Evolutionary conservation across 257 asterid species (phyloP).

Genomic region (Cinchona pubescens): DNA sequence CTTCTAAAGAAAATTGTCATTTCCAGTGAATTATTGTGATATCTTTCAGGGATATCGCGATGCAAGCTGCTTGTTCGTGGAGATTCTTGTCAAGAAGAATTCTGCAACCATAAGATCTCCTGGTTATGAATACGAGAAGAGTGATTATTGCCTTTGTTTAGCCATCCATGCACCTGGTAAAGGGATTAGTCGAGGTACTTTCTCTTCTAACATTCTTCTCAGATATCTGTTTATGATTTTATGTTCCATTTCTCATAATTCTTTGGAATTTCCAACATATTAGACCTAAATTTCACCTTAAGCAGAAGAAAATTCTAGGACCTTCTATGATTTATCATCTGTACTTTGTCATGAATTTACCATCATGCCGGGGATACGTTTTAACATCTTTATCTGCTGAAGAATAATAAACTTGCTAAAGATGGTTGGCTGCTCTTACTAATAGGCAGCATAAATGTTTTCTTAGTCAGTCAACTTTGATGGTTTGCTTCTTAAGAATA

Average conservation of each 20-base stretch:
- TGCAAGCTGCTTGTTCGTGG: conserved; percentile 90
- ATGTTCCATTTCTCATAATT: not conserved
- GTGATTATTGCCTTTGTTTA: conserved; percentile 83
- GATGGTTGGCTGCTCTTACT: not conserved
- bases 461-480: not conserved
- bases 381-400: not conserved
- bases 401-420: not conserved
- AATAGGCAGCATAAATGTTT: not conserved
- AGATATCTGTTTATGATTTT: not conserved
- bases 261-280: not conserved
- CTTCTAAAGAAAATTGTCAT: not conserved
- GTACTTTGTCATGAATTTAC: not conserved
- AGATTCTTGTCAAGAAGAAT: conserved; percentile 76
- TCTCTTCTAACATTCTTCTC: conserved; percentile 10
- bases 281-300: not conserved
- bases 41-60: conserved; percentile 90
- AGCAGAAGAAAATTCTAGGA: not conserved
- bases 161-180: conserved; percentile 97
- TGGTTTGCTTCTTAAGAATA: not conserved
- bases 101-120: conserved; percentile 34
- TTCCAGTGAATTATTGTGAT: not conserved
- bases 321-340: not conserved
- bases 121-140: conserved; percentile 46
- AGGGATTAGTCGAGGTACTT: conserved; percentile 89
- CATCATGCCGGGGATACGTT: not conserved